Percentiles rank a stretch among this genome's conserved stretches.
These are phyloP conservation scores for Triadica sebifera DNA, from an alignment of 345 rosid genomes.

Conservation along the genomic window DNA sequence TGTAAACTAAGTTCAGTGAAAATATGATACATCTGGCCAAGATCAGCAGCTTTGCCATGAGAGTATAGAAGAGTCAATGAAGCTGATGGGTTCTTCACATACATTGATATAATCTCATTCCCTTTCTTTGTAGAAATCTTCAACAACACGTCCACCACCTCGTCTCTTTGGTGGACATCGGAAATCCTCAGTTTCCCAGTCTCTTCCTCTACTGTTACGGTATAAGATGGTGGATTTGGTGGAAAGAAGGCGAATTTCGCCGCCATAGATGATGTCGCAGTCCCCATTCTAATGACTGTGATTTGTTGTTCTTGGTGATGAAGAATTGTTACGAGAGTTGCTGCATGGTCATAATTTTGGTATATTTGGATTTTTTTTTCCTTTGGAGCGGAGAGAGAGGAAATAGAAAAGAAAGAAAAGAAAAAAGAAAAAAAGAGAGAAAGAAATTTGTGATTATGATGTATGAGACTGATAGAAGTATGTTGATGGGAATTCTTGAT, in stretches of 20 bases:
- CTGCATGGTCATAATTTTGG: slow-evolving; percentile 16
- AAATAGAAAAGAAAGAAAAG: too few species aligned
- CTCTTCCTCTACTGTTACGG: slow-evolving; percentile 43
- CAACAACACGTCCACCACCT: slow-evolving; percentile 55
- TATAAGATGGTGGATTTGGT: slow-evolving; percentile 87
- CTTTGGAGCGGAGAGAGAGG: slow-evolving; percentile 4
- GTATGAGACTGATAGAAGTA: neutral
- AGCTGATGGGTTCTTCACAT: slow-evolving; percentile 68
- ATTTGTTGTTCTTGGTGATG: neutral
- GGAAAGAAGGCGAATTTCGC: slow-evolving; percentile 88
- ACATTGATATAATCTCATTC: slow-evolving; percentile 66
- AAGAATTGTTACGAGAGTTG: neutral
- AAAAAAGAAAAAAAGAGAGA: neutral
- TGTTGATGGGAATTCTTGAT: slow-evolving; percentile 15
- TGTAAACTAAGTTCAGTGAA: slow-evolving; percentile 69
- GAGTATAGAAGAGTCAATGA: slow-evolving; percentile 73
- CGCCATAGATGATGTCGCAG: slow-evolving; percentile 85
- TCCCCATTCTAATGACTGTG: slow-evolving; percentile 48
- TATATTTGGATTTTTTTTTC: neutral
- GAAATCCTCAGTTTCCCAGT: slow-evolving; percentile 60
- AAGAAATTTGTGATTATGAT: slow-evolving; percentile 9
- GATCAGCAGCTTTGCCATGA: slow-evolving; percentile 94
- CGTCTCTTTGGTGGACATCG: slow-evolving; percentile 46
- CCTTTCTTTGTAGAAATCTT: slow-evolving; percentile 64
- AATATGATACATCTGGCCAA: slow-evolving; percentile 67